Percentiles rank a stretch among this genome's conserved stretches.
These are phyloP conservation scores for Leccinum proliferum DNA, from an alignment of 1,284 basidiomycete species.

Conservation along the genomic window DNA sequence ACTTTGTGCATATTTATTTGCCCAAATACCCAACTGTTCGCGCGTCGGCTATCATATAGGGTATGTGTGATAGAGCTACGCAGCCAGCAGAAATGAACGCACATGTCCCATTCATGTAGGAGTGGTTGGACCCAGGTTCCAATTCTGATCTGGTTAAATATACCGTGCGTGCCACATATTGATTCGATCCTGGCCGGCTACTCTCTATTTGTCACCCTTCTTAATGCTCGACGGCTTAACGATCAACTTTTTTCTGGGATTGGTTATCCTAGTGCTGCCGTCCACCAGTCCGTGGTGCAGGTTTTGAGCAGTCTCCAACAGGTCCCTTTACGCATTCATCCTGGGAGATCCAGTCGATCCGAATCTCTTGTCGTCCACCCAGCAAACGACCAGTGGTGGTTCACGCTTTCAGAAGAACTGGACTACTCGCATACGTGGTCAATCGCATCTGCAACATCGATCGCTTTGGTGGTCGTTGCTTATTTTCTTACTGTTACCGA, in stretches of 20 bases:
- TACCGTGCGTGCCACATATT: too few relatives aligned
- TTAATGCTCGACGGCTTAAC: conserved; percentile 29
- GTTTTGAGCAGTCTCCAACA: conserved; percentile 27
- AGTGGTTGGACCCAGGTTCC: too few relatives aligned
- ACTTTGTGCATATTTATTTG: too few relatives aligned
- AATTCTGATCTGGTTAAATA: too few relatives aligned
- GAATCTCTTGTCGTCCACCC: conserved; percentile 29
- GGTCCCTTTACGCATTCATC: conserved; percentile 25
- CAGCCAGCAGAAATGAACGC: too few relatives aligned
- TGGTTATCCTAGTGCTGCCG: conserved; percentile 13
- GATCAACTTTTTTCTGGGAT: conserved; percentile 18
- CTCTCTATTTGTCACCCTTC: conserved; percentile 28
- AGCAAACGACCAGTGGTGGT: conserved; percentile 31
- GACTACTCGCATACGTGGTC: conserved; percentile 34
- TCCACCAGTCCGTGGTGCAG: conserved; percentile 16
- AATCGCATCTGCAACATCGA: conserved; percentile 34
- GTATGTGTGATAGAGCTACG: too few relatives aligned
- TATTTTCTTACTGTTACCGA: conserved; percentile 37
- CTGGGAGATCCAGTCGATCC: conserved; percentile 19
- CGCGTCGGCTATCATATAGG: too few relatives aligned
- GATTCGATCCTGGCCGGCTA: conserved; percentile 22
- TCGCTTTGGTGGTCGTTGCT: conserved; percentile 38
- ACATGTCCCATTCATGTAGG: too few relatives aligned
- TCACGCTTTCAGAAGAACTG: conserved; percentile 16
- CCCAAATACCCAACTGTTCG: too few relatives aligned